phyloP scores from a whole-genome alignment of 192 early-diverging fungal genomes.

The Endogone sp. region DNA sequence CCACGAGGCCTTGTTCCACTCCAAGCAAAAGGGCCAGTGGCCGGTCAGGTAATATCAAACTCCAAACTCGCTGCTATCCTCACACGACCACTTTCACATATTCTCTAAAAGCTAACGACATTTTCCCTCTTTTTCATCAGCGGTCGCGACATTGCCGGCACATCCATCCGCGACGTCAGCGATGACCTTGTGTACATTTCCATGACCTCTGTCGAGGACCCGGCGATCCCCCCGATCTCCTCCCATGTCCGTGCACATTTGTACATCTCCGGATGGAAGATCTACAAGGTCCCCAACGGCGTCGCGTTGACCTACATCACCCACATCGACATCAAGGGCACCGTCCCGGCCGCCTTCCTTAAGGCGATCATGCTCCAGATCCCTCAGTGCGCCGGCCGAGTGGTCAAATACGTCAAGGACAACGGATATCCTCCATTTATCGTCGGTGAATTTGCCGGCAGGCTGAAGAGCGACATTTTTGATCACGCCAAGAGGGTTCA shows the following conservation, averaged over 20 bases:
- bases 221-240: constrained; percentile 39
- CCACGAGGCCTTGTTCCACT: constrained; percentile 26
- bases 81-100: too few relatives aligned
- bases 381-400: constrained; percentile 39
- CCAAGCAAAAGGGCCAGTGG: constrained; percentile 23
- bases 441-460: constrained; percentile 15
- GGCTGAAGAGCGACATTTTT: constrained; percentile 30
- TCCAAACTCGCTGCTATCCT: too few relatives aligned
- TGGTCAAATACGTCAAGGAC: constrained; percentile 40
- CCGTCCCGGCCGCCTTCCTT: constrained; percentile 41
- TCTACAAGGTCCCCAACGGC: constrained; percentile 29
- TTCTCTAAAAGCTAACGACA: background rate
- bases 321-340: constrained; percentile 50
- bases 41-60: constrained; percentile 22
- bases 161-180: constrained; percentile 24
- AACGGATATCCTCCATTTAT: constrained; percentile 44
- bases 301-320: constrained; percentile 42
- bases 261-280: constrained; percentile 45
- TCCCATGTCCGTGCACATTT: constrained; percentile 47
- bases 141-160: constrained; percentile 42
- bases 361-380: constrained; percentile 38
- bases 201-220: constrained; percentile 46
- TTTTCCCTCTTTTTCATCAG: constrained; percentile 2
- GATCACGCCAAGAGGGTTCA: constrained; percentile 29
- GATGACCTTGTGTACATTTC: constrained; percentile 33